Percentiles rank a stretch among this genome's conserved stretches.
Conservation (phyloP, 371 early-diverging fungal species). For the Mortierella sp. region DNA sequence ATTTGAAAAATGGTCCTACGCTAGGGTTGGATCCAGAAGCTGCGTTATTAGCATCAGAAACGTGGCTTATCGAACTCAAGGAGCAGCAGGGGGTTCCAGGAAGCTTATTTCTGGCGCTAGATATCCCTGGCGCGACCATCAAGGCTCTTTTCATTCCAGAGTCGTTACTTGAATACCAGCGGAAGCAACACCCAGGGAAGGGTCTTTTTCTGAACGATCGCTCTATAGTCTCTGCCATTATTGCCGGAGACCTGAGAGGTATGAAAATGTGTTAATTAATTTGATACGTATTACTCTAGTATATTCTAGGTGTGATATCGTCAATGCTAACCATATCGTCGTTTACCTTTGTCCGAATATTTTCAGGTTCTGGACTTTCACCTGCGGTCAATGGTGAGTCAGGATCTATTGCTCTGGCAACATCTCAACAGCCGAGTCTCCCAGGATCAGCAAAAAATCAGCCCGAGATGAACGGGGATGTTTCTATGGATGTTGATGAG, state of each 20-base stretch:
- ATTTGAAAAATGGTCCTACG: background rate
- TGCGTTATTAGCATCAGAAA: conserved; percentile 23
- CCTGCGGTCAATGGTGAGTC: background rate
- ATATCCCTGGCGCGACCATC: conserved; percentile 28
- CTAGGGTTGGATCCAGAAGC: conserved; percentile 21
- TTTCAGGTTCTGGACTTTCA: conserved; percentile 38
- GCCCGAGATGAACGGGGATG: conserved; percentile 3
- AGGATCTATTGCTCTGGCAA: background rate
- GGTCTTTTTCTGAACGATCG: conserved; percentile 36
- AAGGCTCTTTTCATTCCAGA: conserved; percentile 47
- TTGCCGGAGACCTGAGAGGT: conserved; percentile 46
- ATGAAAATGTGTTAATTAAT: background rate
- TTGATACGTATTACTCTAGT: background rate
- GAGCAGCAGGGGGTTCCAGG: conserved; percentile 20
- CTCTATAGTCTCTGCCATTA: conserved; percentile 26
- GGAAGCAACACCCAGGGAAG: conserved; percentile 4
- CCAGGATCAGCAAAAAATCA: background rate
- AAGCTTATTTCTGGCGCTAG: conserved; percentile 45
- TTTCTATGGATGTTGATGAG: conserved; percentile 5
- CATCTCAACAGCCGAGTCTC: background rate
- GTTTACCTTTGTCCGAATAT: background rate
- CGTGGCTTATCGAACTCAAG: conserved; percentile 53
- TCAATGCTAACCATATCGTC: background rate
- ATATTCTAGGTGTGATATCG: background rate
- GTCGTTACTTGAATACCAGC: conserved; percentile 27